These are phyloP conservation scores for Paramecium primaurelia DNA, from an alignment of 73 alveolate genomes.

Conservation along the genomic window DNA sequence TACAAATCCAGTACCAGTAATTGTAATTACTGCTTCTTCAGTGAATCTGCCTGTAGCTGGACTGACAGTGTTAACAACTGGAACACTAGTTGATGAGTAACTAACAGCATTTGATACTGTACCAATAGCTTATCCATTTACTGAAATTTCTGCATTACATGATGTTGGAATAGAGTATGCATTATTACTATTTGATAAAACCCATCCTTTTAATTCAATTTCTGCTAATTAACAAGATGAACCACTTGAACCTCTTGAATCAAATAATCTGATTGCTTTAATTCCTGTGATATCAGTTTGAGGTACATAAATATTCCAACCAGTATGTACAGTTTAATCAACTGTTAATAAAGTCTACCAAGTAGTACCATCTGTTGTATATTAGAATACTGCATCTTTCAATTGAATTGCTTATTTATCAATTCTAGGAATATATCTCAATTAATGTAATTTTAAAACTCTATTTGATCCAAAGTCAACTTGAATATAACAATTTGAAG, in stretches of 20 bases:
- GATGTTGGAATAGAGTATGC: neutral
- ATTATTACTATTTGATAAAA: neutral
- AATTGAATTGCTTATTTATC: slow-evolving; percentile 4
- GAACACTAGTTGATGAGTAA: neutral
- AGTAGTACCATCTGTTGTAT: slow-evolving; percentile 48
- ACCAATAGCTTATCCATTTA: neutral
- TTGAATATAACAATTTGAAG: neutral
- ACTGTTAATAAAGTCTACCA: neutral
- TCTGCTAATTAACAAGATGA: slow-evolving; percentile 51
- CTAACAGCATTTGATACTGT: neutral
- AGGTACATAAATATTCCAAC: slow-evolving; percentile 48
- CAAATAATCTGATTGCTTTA: slow-evolving; percentile 10
- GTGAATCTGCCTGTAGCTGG: slow-evolving; percentile 28
- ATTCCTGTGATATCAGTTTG: neutral
- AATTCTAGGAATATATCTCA: slow-evolving; percentile 36
- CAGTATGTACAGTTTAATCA: slow-evolving; percentile 48
- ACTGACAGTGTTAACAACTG: neutral
- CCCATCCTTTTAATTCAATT: slow-evolving; percentile 55
- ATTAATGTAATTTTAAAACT: neutral
- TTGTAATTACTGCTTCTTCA: neutral
- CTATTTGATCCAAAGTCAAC: neutral
- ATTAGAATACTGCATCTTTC: slow-evolving; percentile 33
- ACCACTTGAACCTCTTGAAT: slow-evolving; percentile 25
- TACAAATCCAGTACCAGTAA: slow-evolving; percentile 47
- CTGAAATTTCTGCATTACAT: slow-evolving; percentile 24